phyloP scores from a whole-genome alignment of 306 rosid genomes.

The Abrus pulchellus region DNA sequence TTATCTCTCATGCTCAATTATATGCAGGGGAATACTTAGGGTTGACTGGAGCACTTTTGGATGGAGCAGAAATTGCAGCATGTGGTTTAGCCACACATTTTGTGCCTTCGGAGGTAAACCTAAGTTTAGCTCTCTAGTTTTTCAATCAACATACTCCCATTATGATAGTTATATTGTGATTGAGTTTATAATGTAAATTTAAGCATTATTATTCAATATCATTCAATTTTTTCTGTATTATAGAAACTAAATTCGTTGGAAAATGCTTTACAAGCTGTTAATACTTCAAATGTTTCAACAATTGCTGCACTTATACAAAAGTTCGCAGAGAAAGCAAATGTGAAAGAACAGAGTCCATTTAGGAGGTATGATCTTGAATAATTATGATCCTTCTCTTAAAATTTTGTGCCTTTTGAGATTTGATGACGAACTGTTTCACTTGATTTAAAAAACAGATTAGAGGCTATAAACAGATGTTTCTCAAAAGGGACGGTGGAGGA shows the following conservation, averaged over 20 bases:
- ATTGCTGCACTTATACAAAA: conserved; percentile 13
- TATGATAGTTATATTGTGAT: neutral
- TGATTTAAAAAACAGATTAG: conserved; percentile 10
- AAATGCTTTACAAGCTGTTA: conserved; percentile 31
- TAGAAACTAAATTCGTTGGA: conserved; percentile 47
- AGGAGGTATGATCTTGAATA: conserved; percentile 5
- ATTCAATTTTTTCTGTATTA: neutral
- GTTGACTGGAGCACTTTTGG: conserved; percentile 40
- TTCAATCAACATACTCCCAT: neutral
- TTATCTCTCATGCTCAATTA: neutral
- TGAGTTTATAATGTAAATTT: neutral
- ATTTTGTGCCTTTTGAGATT: neutral
- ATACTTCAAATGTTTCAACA: conserved; percentile 28
- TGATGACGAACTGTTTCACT: no score
- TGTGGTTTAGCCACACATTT: conserved; percentile 57
- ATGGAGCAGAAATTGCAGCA: conserved; percentile 49
- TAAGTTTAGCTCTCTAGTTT: neutral
- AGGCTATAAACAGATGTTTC: conserved; percentile 46
- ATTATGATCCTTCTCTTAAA: neutral
- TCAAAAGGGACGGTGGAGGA: conserved; percentile 49
- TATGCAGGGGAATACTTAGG: conserved; percentile 47
- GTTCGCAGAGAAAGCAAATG: conserved; percentile 11
- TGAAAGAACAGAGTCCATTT: conserved; percentile 30
- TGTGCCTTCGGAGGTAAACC: conserved; percentile 41
- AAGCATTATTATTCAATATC: neutral